Evolutionary conservation across 805 yeast species (phyloP), one percentile per base, ranked within the genome.

Genomic region (Saturnispora ahearnii): DNA sequence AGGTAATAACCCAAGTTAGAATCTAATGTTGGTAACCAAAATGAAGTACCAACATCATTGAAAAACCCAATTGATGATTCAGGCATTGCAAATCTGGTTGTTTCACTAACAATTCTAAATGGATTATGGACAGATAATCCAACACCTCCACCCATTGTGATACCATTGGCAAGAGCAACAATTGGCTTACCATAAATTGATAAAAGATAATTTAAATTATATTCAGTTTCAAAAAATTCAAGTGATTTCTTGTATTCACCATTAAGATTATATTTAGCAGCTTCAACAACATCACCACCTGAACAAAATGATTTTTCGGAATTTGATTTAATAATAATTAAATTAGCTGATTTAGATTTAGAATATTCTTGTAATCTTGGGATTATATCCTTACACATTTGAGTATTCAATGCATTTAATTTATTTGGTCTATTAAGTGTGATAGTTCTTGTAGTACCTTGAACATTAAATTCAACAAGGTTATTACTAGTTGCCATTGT

Each of bases 111-210:
- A 36, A 93, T 71, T 62, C 98, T 79, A 73, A 91, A 91, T 3
- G 96, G 91, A 11, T 87, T 83, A 67, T 93, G 98, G 40, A 87
- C 84, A 0, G 91, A 75, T 42, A 93, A 70, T 4, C 99, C 98
- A 41, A 89, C 96, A 58, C 98, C 98, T 47, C 98, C 98, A 49
- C 98, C 99, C 96, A 93, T 88, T 28, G 91, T 87, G 59, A 91
- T 87, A 22, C 98, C 97, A 62, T 93, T 83, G 80, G 85, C 82
- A 36, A 88, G 61, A 0, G 95, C 73, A n/a, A 93, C 82, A 53
- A 86, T 75, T 1, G 98, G 98, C 70, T 89, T 91, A 51, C 81
- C 71, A 59, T 80, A 89, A n/a, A 91, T 82, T 9, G 95, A 82
- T 53, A 90, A 72, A 46, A 83, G 69, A 61, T 82, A 85, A 71